A percentile compares a stretch with the other conserved stretches of the same genome.
Conservation (phyloP, 2,329 filamentous ascomycete genomes). For the Neurospora sp. region DNA sequence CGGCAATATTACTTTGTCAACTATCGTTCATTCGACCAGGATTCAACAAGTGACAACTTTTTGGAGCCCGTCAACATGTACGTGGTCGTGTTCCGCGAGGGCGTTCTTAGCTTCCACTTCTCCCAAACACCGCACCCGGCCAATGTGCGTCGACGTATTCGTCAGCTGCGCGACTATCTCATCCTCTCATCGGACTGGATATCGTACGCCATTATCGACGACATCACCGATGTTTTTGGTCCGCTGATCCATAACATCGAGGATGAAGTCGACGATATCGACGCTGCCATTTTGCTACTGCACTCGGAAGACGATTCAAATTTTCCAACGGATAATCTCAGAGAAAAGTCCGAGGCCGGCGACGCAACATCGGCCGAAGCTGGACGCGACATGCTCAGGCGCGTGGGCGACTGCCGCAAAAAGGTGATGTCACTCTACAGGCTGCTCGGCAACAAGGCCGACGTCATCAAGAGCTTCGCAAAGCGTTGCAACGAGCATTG, state of each 20-base stretch:
- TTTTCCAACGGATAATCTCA: conserved; percentile 25
- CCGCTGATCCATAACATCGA: conserved; percentile 90
- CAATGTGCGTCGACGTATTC: conserved; percentile 87
- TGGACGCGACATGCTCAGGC: conserved; percentile 75
- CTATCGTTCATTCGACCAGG: conserved; percentile 95
- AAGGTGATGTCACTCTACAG: conserved; percentile 95
- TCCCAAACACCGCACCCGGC: conserved; percentile 92
- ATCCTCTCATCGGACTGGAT: conserved; percentile 96
- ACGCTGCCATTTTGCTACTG: conserved; percentile 78
- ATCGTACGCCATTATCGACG: conserved; percentile 94
- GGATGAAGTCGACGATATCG: conserved; percentile 93
- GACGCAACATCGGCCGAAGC: conserved; percentile 31
- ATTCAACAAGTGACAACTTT: conserved; percentile 79
- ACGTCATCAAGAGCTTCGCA: conserved; percentile 98
- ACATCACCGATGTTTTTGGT: conserved; percentile 93
- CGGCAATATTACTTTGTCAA: conserved; percentile 98
- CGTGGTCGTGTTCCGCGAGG: conserved; percentile 90
- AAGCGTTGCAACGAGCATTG: conserved; percentile 97
- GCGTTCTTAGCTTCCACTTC: conserved; percentile 93
- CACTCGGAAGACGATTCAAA: conserved; percentile 48
- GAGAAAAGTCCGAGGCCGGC: conserved; percentile 35
- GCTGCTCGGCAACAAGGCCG: conserved; percentile 89
- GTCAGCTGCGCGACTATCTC: conserved; percentile 88
- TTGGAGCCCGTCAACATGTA: conserved; percentile 97
- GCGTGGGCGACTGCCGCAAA: conserved; percentile 89